Base-by-base conservation (phyloP, 1,284 basidiomycete genomes). In the Rhodotorula sp. region DNA sequence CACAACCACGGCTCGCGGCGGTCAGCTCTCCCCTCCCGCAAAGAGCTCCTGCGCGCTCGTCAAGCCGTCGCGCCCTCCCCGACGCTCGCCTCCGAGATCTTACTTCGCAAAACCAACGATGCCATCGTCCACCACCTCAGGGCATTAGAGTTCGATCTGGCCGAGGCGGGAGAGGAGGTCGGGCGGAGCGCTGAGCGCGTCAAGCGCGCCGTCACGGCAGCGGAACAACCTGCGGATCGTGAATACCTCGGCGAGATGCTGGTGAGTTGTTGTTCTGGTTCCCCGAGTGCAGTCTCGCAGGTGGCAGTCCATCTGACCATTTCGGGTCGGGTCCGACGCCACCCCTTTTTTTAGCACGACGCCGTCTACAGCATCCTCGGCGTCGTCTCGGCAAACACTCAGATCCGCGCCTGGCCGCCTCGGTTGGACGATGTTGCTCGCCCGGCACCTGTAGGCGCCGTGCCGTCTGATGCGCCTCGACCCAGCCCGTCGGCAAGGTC, bases 31-130 rank as follows among this genome's bases (percentile, higher is more conserved):
- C 60, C 29, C 16, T 52, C 68, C 1, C 21, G 34, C 3, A 56
- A 49, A 14, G 54, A 61, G 3, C 47, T 65, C 54, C 16, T 69
- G 26, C 51, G 61, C 23, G 54, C 59, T 3, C 64, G 64, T 3
- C 68, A 69, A 49, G 68, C 60, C 6, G 39, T 69, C 20, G 34
- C 34, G 10, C 34, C 63, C 15, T n/a, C 64, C 0, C 60, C 43
- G 3, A 29, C 43, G 0, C 7, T 47, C 12, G n/a, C 52, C 8
- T 34, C 26, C 3, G 49, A 31, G 14, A 12, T 31, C 14, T 23
- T 16, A 12, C 23, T 5, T 3, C 49, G 26, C 10, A 18, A 39
- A 3, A 16, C 14, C 34, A 18, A n/a, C 5, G 39, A 26, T 2
- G n/a, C n/a, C 10, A 14, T 56, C 18, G 62, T 64, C n/a, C 26